Evolutionary conservation across 768 basidiomycete species (phyloP), one percentile per base, ranked within the genome.

Genomic region (Candolleomyces efflorescens): DNA sequence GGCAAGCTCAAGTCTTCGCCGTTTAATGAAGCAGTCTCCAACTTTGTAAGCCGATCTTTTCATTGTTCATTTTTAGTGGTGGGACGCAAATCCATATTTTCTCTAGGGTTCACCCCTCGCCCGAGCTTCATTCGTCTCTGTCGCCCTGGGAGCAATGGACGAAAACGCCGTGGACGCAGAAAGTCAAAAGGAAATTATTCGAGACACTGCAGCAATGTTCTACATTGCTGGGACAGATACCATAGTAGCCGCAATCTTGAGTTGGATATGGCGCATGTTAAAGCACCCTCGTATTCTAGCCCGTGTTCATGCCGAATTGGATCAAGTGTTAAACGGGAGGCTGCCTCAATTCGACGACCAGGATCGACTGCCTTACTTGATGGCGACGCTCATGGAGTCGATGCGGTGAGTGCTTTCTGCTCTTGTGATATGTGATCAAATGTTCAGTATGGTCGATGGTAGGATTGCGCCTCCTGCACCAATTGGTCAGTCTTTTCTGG

Each of bases 191-290:
- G 60, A 67, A 15, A 59, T 65, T 22, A 70, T 73, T 23, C 60
- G 74, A 26, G 78, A 78, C 36, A 75, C 73, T 1, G 78, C 76
- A 3, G 78, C 72, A 0, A 74, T 71, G 4, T 69, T 79, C 20
- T 70, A 69, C 38, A 65, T 60, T 32, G 69, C 67, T 36, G 69
- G 63, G 10, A 62, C 66, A 13, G 68, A 71, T 41, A 70, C 71
- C n/a, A 71, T 67, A 1, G 55, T 67, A 1, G 65, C 68, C 3
- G 59, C 65, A 3, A 62, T 70, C 5, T 62, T 62, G n/a, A 60
- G 61, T 10, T 75, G 79, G 56, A 51, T 79, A 36, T 68, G 76
- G 5, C 74, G 72, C 0, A 76, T 80, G 74, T 63, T 72, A 0
- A 64, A 67, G n/a, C 64, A 75, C 59, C 79, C 78, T 0, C 72